Conservation (phyloP, 1,139 yeast genomes). For the Kodamaea ohmeri region DNA sequence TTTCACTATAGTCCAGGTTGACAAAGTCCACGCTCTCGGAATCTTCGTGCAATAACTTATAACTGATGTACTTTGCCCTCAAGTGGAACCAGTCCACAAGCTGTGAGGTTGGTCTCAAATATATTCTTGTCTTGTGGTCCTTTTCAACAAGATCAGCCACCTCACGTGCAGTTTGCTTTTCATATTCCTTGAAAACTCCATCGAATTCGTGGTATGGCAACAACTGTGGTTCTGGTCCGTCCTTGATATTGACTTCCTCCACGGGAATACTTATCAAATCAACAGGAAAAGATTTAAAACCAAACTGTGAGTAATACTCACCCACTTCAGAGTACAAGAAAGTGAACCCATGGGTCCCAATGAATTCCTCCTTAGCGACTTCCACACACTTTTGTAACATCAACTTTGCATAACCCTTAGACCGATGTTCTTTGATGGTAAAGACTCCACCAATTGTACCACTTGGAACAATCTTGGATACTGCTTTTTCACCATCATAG, state of each 20-base stretch:
- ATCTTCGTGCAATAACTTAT: conserved; percentile 24
- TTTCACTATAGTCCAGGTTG: conserved; percentile 24
- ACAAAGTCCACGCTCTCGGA: conserved; percentile 23
- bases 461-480: conserved; percentile 17
- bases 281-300: conserved; percentile 52
- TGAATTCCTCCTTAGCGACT: conserved; percentile 19
- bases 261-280: conserved; percentile 31
- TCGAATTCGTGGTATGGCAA: conserved; percentile 34
- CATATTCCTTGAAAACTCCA: conserved; percentile 24
- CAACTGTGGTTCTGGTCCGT: conserved; percentile 12
- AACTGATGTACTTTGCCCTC: conserved; percentile 37
- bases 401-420: conserved; percentile 60
- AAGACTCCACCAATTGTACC: conserved; percentile 34
- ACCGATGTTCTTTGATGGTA: conserved; percentile 56
- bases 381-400: conserved; percentile 54
- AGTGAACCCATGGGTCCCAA: conserved; percentile 42
- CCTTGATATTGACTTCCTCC: conserved; percentile 12
- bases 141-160: conserved; percentile 18
- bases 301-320: conserved; percentile 58
- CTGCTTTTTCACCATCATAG: conserved; percentile 20
- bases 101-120: conserved; percentile 30
- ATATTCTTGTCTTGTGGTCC: conserved; percentile 32
- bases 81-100: conserved; percentile 46
- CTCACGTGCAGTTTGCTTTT: conserved; percentile 19
- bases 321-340: conserved; percentile 74